These are phyloP conservation scores for Thyridium curvatum DNA, from an alignment of 2,329 filamentous ascomycete species.

Conservation along the genomic window DNA sequence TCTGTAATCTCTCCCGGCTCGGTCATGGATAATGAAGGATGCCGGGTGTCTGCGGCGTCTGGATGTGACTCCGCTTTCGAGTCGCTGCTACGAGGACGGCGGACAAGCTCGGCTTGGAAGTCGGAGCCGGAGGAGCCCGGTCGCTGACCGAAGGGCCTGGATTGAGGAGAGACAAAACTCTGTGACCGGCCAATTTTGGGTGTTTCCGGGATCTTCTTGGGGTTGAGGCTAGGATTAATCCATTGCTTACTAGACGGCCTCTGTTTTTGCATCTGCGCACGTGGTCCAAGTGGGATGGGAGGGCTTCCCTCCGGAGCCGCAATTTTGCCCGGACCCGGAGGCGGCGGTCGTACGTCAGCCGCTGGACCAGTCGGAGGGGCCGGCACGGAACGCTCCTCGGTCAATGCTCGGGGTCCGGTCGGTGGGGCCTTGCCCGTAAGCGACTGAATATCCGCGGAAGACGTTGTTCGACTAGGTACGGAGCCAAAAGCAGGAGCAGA, in stretches of 20 bases:
- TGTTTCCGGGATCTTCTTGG: slow-evolving; percentile 43
- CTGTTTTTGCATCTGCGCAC: slow-evolving; percentile 31
- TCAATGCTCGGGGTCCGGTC: slow-evolving; percentile 45
- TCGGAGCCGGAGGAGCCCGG: slow-evolving; percentile 28
- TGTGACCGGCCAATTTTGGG: slow-evolving; percentile 45
- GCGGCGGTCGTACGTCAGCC: slow-evolving; percentile 27
- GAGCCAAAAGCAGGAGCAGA: slow-evolving; percentile 54
- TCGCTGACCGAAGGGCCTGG: slow-evolving; percentile 21
- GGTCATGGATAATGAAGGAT: slow-evolving; percentile 32
- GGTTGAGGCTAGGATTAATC: slow-evolving; percentile 44
- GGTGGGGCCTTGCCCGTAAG: slow-evolving; percentile 41
- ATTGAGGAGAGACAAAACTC: slow-evolving; percentile 37
- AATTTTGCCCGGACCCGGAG: slow-evolving; percentile 37
- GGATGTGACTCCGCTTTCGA: slow-evolving; percentile 36
- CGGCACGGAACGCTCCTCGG: slow-evolving; percentile 41
- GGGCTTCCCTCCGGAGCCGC: slow-evolving; percentile 34
- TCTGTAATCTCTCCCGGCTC: slow-evolving; percentile 40
- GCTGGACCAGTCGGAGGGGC: slow-evolving; percentile 14
- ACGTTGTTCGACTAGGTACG: slow-evolving; percentile 39
- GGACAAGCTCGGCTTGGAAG: slow-evolving; percentile 33
- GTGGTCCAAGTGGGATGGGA: slow-evolving; percentile 46
- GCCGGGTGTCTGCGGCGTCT: slow-evolving; percentile 23
- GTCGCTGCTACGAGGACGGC: slow-evolving; percentile 47
- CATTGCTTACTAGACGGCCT: slow-evolving; percentile 53
- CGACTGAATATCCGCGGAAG: slow-evolving; percentile 25